A percentile compares a stretch with the other conserved stretches of the same genome.
These are phyloP conservation scores for Phylloporus sp. DNA, from an alignment of 768 basidiomycete genomes.

Conservation along the genomic window DNA sequence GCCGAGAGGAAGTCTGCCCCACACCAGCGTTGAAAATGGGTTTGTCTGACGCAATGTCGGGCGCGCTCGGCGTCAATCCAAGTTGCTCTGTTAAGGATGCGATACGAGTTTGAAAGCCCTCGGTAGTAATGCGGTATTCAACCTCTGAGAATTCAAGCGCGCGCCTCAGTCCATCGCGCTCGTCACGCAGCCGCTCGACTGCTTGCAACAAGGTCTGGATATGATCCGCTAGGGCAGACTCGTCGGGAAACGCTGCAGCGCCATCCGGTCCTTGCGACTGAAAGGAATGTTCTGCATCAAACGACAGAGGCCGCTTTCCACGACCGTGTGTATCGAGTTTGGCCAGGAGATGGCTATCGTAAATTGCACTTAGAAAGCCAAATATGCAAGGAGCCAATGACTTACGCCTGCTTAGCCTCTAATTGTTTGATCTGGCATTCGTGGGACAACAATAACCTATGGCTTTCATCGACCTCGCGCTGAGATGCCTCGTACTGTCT, in stretches of 20 bases:
- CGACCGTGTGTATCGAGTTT: conserved; percentile 11
- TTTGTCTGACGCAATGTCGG: conserved; percentile 9
- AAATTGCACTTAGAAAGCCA: not conserved
- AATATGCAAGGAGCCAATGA: not conserved
- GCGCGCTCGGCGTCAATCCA: conserved; percentile 21
- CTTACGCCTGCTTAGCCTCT: conserved; percentile 26
- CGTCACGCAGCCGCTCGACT: conserved; percentile 60
- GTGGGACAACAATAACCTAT: conserved; percentile 15
- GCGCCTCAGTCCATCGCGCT: conserved; percentile 58
- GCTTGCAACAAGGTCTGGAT: conserved; percentile 57
- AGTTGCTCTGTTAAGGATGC: conserved; percentile 26
- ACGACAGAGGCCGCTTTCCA: not conserved
- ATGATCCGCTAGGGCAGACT: conserved; percentile 32
- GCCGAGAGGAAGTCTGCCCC: too few species aligned
- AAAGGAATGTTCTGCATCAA: not conserved
- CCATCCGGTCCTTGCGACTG: not conserved
- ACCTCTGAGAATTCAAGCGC: conserved; percentile 63
- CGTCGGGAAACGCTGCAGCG: conserved; percentile 7
- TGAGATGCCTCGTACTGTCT: conserved; percentile 39
- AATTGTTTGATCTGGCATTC: conserved; percentile 24
- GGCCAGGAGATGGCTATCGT: conserved; percentile 17
- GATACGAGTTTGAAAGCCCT: conserved; percentile 53
- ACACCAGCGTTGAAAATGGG: not conserved
- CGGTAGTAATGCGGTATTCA: conserved; percentile 60
- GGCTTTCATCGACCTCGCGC: conserved; percentile 28